Conservation (phyloP, 1,284 basidiomycete genomes). For the Apiotrichum sp. region DNA sequence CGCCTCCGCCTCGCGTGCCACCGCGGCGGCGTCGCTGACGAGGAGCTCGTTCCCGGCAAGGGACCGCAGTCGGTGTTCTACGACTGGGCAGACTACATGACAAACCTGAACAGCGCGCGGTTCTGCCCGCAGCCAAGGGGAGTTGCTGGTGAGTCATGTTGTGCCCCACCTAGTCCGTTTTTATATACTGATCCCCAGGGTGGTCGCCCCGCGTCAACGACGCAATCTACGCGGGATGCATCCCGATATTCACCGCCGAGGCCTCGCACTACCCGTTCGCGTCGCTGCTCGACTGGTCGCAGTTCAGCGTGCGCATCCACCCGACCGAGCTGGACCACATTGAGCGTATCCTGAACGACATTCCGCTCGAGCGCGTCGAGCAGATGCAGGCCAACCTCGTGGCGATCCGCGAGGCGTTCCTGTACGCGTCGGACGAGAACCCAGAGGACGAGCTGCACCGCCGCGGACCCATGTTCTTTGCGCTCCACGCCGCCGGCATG, state of each 20-base stretch:
- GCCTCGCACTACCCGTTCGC: conserved; percentile 48
- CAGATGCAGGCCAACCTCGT: conserved; percentile 48
- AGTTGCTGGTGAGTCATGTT: conserved; percentile 34
- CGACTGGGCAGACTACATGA: conserved; percentile 45
- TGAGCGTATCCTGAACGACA: conserved; percentile 44
- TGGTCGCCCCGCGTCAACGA: conserved; percentile 50
- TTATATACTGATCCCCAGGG: conserved; percentile 16
- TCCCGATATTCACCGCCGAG: conserved; percentile 49
- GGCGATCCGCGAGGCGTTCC: conserved; percentile 48
- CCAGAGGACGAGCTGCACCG: conserved; percentile 40
- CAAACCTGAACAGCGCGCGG: conserved; percentile 42
- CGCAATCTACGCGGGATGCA: conserved; percentile 51
- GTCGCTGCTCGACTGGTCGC: conserved; percentile 47
- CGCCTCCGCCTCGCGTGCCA: conserved; percentile 40
- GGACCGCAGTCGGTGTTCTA: conserved; percentile 36
- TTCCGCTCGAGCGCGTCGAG: conserved; percentile 42
- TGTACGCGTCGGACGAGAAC: conserved; percentile 44
- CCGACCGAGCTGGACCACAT: conserved; percentile 48
- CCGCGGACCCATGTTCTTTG: conserved; percentile 47
- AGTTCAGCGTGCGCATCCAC: conserved; percentile 47
- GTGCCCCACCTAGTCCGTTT: background rate
- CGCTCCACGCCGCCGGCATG: conserved; percentile 46
- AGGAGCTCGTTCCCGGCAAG: conserved; percentile 36
- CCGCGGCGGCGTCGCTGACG: conserved; percentile 36
- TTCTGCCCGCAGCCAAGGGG: conserved; percentile 50